Base-by-base conservation (phyloP, 495 filamentous ascomycete genomes). In the Paragyromitra xinjiangensis region DNA sequence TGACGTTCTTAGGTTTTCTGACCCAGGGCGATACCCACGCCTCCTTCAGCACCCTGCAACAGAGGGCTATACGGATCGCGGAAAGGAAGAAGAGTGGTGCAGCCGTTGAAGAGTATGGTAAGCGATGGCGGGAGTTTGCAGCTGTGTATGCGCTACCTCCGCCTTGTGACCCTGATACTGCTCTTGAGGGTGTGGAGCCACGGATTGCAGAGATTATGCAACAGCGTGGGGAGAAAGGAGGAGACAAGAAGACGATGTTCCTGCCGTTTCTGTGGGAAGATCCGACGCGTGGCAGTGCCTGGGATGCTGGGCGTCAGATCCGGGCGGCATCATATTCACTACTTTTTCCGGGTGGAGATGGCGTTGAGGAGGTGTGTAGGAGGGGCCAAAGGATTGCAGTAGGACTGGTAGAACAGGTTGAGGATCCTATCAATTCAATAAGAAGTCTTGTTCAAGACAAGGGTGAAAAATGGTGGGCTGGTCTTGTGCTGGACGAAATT, bases 181-280 rank as follows among this genome's bases (percentile, higher is more conserved):
- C 45, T 3, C n/a, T 3, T 3, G 37, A n/a, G 4, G 69, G 74
- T 0, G 63, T 71, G 1, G 79, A 81, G 1, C 79, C 80, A 6
- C 34, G 74, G n/a, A 81, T 81, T 39, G 73, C 71, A 0, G 80
- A 81, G 53, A 63, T 78, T 12, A 7, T 81, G 12, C 66, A 45
- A 4, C 71, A 70, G 16, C 26, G 39, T 39, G 16, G 34, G 39
- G 68, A 51, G 22, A 11, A 16, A 24, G 2, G 16, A 3, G 67
- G 2, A 5, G 58, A 53, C 9, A 19, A 2, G 19, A 68, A 42
- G 64, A 72, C 40, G 0, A 80, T 82, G 77, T 82, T 73, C 50
- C 42, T 82, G 34, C 81, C 81, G 12, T 75, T 78, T 26, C 22
- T 82, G 14, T 81, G 77, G 71, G 81, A 82, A 26, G 81, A 82